Base-by-base conservation (phyloP, 2,329 filamentous ascomycete genomes). In the Sarocladiaceae sp. region DNA sequence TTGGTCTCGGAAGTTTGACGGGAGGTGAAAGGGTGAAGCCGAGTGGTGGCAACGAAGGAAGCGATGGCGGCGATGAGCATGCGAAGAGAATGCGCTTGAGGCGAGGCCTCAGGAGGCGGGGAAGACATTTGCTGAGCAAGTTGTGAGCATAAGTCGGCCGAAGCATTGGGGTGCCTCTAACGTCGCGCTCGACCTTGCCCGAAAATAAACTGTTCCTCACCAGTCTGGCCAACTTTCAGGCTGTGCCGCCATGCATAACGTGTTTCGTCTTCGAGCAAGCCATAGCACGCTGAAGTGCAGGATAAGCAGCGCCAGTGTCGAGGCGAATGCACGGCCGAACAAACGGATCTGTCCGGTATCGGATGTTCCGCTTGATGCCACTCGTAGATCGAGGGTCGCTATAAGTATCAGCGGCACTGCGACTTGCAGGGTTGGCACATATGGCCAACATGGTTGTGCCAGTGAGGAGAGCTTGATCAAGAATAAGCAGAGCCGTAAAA, bases 361-460 rank as follows among this genome's bases (percentile, higher is more conserved):
- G 23, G 16, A 4, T 5, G 15, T 11, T 9, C 19, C 18, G 11
- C 10, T 23, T 11, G 40, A 10, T 9, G 19, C 33, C 27, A 21
- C 27, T 46, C 23, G 48, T n/a, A 82, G 59, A 46, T 90, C 87
- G 11, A 88, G 53, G 1, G 76, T 78, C 7, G 87, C 88, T 6
- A 91, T 60, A 3, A 75, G 63, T 4, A 94, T 65, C 2, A 95
- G 66, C 3, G 84, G 80, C 51, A 83, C 81, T 4, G 80, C 70
- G 4, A 89, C 64, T 60, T 76, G 76, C 6, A 78, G 68, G 34
- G 75, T 82, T n/a, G 78, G 72, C 33, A 80, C 79, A 46, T 82
- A 81, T 0, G 88, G 88, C 58, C 79, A 80, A 60, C 89, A 95
- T 1, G 83, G 76, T 37, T 74, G 71, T 3, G 76, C 72, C 9